Base-by-base conservation (phyloP, 257 asterid genomes). In the Solanum arcanum region DNA sequence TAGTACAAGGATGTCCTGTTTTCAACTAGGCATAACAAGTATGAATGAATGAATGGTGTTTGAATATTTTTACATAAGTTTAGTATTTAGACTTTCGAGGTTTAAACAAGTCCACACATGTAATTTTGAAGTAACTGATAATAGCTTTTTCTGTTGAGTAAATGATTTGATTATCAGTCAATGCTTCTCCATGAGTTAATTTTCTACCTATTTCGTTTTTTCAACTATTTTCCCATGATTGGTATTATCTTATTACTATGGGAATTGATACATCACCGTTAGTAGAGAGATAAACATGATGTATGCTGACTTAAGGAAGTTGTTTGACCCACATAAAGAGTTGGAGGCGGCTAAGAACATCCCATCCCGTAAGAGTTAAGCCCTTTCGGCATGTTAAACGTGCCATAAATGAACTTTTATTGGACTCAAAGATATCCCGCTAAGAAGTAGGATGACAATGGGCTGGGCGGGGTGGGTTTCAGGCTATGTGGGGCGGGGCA, bases 1-100 rank as follows among this genome's bases (percentile, higher is more conserved):
- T 85, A 72, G 95, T 94, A 35, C 14, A 87, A 84, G 99, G 98
- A 1, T 96, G 98, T 87, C 98, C 99, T 2, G 94, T 95, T 89
- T 94, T 96, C 86, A 86, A 92, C 64, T 94, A 93, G 88, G 37
- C 44, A 37, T 29, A 68, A 29, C 39, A 77, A 25, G 3, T 33
- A 18, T 18, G 10, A 56, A 20, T 46, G 52, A 46, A 46, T 46
- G 2, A 77, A 20, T 56, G 44, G 25, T 41, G 15, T 64, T 25
- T 15, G 27, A 23, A 83, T 56, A 37, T 29, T 60, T 21, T 83
- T 59, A 83, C 35, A 60, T 23, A 62, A 56, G 8, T 42, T 42
- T 60, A 13, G 60, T 13, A 8, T 33, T 21, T 5, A 37, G 39
- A 37, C 39, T 37, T 37, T 83, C 41, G 5, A n/a, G 77, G 12